Conservation (phyloP, 805 yeast species). For the Cyberlindnera xishuangbannaensis region DNA sequence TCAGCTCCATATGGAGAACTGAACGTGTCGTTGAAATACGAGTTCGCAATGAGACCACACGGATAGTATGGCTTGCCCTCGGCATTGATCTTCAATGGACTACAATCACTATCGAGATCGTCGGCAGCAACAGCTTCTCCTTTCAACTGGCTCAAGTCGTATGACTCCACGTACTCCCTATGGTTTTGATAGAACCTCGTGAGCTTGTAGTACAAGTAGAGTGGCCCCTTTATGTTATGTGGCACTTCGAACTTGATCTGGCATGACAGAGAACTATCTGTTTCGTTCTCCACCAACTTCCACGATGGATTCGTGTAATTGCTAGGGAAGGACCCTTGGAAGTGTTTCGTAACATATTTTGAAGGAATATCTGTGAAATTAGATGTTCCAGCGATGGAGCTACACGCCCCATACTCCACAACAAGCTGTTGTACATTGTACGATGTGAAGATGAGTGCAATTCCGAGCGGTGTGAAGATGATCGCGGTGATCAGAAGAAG, state of each 20-base stretch:
- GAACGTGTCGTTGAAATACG: conserved; percentile 85
- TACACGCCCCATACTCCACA: conserved; percentile 74
- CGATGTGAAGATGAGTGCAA: conserved; percentile 76
- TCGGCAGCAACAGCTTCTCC: conserved; percentile 61
- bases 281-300: conserved; percentile 41
- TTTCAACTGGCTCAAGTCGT: conserved; percentile 71
- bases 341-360: conserved; percentile 54
- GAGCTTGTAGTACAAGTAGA: conserved; percentile 75
- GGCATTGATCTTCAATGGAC: conserved; percentile 48
- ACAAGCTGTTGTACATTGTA: conserved; percentile 68
- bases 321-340: conserved; percentile 32
- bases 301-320: conserved; percentile 46
- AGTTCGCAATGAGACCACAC: conserved; percentile 93
- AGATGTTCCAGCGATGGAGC: conserved; percentile 37
- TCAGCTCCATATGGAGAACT: conserved; percentile 36
- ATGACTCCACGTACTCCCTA: conserved; percentile 84
- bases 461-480: conserved; percentile 87
- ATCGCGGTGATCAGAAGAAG: conserved; percentile 67
- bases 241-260: conserved; percentile 69
- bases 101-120: conserved; percentile 49
- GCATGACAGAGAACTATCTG: conserved; percentile 44
- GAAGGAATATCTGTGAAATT: conserved; percentile 49
- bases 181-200: conserved; percentile 94
- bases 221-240: conserved; percentile 58
- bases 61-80: conserved; percentile 74